Conservation (phyloP, 2,329 filamentous ascomycete genomes). For the Davidsoniella virescens region DNA sequence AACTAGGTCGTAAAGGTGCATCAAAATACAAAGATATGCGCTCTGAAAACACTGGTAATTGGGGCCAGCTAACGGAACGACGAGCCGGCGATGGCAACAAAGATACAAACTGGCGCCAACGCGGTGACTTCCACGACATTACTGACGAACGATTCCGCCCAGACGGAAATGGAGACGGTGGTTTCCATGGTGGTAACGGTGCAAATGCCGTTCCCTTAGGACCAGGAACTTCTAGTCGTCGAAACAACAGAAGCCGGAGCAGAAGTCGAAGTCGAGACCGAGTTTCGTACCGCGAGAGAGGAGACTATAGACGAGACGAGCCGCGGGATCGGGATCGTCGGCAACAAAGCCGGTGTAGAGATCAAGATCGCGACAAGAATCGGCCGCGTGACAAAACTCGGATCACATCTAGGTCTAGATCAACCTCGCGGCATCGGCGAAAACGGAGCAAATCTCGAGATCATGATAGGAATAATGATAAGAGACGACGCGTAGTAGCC, state of each 20-base stretch:
- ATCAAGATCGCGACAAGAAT: conserved; percentile 17
- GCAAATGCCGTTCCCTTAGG: conserved; percentile 58
- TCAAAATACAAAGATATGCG: conserved; percentile 81
- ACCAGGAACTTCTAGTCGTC: conserved; percentile 26
- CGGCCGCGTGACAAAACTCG: conserved; percentile 16
- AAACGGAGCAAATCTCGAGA: conserved; percentile 39
- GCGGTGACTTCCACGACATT: conserved; percentile 19
- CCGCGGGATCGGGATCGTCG: conserved; percentile 17
- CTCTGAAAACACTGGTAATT: conserved; percentile 77
- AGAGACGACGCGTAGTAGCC: conserved; percentile 39
- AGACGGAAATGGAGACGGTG: conserved; percentile 47
- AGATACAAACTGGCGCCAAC: conserved; percentile 16
- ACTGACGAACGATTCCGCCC: conserved; percentile 52
- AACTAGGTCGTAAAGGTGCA: conserved; percentile 79
- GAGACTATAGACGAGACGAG: conserved; percentile 16
- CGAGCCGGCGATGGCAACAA: conserved; percentile 22
- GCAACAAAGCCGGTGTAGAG: conserved; percentile 16
- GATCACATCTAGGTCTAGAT: conserved; percentile 21
- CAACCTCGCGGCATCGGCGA: conserved; percentile 20
- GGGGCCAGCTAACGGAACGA: conserved; percentile 48
- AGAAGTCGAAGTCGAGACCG: conserved; percentile 14
- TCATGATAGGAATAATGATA: conserved; percentile 38
- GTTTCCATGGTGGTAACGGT: conserved; percentile 35
- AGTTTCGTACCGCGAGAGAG: conserved; percentile 15
- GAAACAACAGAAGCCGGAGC: conserved; percentile 12